Percentiles rank a stretch among this genome's conserved stretches.
Conservation (phyloP, 2,329 filamentous ascomycete genomes). For the Colletotrichum tropicicola region DNA sequence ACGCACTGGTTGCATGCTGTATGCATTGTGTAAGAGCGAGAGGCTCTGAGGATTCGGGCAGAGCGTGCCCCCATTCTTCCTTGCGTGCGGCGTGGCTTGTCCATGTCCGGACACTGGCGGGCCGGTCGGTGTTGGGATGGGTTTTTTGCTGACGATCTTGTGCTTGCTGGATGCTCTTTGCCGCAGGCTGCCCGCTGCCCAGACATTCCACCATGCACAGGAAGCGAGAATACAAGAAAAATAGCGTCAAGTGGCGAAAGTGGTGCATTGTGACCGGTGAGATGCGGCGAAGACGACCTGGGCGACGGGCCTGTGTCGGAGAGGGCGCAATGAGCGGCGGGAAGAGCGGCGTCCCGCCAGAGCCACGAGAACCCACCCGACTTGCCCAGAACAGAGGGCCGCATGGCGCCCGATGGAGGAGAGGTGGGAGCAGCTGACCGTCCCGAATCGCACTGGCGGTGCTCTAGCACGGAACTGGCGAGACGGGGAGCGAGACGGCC, state of each 20-base stretch:
- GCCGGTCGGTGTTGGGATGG: conserved; percentile 8
- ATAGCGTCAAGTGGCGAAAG: conserved; percentile 13
- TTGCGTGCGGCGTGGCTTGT: conserved; percentile 11
- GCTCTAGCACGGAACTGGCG: conserved; percentile 17
- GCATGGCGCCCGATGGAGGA: conserved; percentile 18
- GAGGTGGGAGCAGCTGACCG: conserved; percentile 22
- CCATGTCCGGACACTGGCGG: conserved; percentile 10
- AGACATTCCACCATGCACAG: background rate
- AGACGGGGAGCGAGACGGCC: conserved; percentile 10
- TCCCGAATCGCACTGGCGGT: conserved; percentile 19
- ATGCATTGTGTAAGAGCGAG: background rate
- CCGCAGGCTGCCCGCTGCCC: background rate
- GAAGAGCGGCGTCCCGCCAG: conserved; percentile 17
- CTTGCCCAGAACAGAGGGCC: conserved; percentile 24
- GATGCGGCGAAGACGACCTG: background rate
- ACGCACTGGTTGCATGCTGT: conserved; percentile 17
- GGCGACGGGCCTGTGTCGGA: conserved; percentile 5
- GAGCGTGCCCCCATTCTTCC: background rate
- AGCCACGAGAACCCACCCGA: conserved; percentile 22
- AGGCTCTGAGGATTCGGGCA: background rate
- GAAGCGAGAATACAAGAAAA: background rate
- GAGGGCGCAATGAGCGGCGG: background rate
- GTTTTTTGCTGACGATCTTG: conserved; percentile 1
- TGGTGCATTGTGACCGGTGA: conserved; percentile 2
- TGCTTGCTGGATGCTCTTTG: background rate